Conservation (phyloP, 805 yeast species). For the Hanseniaspora meyeri region DNA sequence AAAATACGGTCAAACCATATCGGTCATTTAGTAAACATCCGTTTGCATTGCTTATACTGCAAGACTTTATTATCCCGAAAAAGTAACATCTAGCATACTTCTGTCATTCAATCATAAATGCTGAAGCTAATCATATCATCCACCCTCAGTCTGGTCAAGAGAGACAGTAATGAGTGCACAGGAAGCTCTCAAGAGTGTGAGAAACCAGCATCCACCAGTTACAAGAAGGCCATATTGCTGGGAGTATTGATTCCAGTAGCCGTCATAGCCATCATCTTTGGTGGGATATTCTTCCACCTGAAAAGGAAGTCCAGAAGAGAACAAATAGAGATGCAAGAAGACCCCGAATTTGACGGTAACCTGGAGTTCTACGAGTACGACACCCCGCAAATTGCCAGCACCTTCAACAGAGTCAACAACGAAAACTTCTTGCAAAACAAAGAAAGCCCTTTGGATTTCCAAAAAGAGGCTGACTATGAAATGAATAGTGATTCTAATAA, state of each 20-base stretch:
- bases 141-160: not conserved
- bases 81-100: no score
- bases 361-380: conserved; percentile 13
- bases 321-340: conserved; percentile 5
- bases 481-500: not conserved
- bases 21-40: no score
- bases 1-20: no score
- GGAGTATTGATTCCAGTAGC: conserved; percentile 13
- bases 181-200: conserved; percentile 12
- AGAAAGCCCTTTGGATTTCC: not conserved
- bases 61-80: no score
- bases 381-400: conserved; percentile 8
- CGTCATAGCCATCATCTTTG: conserved; percentile 6
- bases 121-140: not conserved
- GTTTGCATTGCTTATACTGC: no score
- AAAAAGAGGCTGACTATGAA: not conserved
- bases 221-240: conserved; percentile 9
- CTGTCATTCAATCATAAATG: not conserved
- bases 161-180: not conserved
- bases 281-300: conserved; percentile 6
- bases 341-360: conserved; percentile 13
- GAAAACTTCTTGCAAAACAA: not conserved
- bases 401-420: conserved; percentile 1
- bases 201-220: conserved; percentile 8
- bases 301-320: conserved; percentile 8